phyloP scores from a whole-genome alignment of 1,284 basidiomycete species.

The Apiotrichum sp. region DNA sequence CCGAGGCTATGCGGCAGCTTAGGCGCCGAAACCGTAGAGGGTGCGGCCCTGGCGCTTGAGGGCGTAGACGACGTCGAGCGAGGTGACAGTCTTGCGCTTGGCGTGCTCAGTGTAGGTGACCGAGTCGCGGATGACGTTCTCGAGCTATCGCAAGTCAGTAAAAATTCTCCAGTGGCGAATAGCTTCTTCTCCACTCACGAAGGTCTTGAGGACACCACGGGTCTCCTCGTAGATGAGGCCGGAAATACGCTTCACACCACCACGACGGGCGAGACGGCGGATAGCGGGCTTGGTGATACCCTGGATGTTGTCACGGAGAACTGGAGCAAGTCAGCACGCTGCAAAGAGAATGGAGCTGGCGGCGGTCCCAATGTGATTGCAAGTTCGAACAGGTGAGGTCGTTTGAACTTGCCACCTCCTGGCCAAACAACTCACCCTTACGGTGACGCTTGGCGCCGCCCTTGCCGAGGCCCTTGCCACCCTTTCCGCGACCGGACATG shows the following conservation, averaged over 20 bases:
- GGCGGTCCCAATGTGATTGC: no score
- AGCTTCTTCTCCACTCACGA: slow-evolving; percentile 38
- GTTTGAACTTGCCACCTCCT: no score
- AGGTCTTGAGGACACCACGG: slow-evolving; percentile 73
- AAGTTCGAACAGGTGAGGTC: no score
- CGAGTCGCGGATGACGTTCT: slow-evolving; percentile 73
- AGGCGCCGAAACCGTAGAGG: slow-evolving; percentile 75
- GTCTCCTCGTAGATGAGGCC: slow-evolving; percentile 92
- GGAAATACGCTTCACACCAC: slow-evolving; percentile 92
- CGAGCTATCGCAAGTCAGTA: slow-evolving; percentile 21
- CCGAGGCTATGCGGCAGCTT: slow-evolving; percentile 22
- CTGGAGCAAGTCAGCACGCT: slow-evolving; percentile 12
- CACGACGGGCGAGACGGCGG: slow-evolving; percentile 87
- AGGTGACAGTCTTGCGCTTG: slow-evolving; percentile 83
- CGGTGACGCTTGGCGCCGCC: slow-evolving; percentile 84
- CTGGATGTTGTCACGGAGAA: slow-evolving; percentile 74
- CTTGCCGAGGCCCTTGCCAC: slow-evolving; percentile 73
- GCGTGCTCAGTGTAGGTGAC: slow-evolving; percentile 91
- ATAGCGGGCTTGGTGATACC: slow-evolving; percentile 85
- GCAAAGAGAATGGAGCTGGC: no score
- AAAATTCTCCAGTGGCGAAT: no score
- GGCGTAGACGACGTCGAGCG: slow-evolving; percentile 74
- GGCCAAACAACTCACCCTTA: slow-evolving; percentile 46
- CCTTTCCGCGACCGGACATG: slow-evolving; percentile 76
- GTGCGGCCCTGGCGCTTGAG: slow-evolving; percentile 86